Conservation (phyloP, 1,139 yeast species). For the Hemisphaericaspora subhashii region DNA sequence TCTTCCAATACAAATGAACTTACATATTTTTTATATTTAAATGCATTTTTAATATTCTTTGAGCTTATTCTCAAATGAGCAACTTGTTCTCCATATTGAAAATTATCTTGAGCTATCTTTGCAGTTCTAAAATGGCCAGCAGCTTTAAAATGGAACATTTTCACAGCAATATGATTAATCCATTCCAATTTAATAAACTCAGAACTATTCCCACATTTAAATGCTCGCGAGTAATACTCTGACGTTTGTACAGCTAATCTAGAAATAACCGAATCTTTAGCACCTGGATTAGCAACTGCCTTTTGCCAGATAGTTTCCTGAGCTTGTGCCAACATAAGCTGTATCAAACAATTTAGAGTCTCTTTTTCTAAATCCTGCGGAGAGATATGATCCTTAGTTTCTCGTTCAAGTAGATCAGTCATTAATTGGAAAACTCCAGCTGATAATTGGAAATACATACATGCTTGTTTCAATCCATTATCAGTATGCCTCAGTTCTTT, state of each 20-base stretch:
- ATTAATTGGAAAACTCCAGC: conserved; percentile 66
- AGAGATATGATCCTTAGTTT: conserved; percentile 14
- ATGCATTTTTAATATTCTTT: conserved; percentile 33
- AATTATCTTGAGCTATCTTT: conserved; percentile 43
- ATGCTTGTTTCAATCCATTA: conserved; percentile 62
- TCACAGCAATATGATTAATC: conserved; percentile 59
- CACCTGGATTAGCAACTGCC: conserved; percentile 49
- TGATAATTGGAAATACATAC: conserved; percentile 63
- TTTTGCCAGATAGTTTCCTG: conserved; percentile 86
- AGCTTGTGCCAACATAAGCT: conserved; percentile 77
- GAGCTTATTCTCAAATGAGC: conserved; percentile 50
- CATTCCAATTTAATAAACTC: conserved; percentile 60
- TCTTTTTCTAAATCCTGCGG: conserved; percentile 27
- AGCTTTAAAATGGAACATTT: conserved; percentile 63
- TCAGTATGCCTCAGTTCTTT: conserved; percentile 43
- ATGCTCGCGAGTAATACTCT: conserved; percentile 52
- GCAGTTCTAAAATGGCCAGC: conserved; percentile 70
- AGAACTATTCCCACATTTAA: conserved; percentile 45
- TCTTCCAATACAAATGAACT: conserved; percentile 45
- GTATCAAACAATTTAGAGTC: conserved; percentile 29
- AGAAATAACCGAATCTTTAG: conserved; percentile 59
- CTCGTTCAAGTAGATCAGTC: conserved; percentile 12
- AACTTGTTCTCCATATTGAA: conserved; percentile 70
- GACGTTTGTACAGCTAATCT: conserved; percentile 66
- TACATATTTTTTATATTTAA: conserved; percentile 44